These are phyloP conservation scores for Sclerotinia glacialis DNA, from an alignment of 2,329 filamentous ascomycete genomes.

Conservation along the genomic window DNA sequence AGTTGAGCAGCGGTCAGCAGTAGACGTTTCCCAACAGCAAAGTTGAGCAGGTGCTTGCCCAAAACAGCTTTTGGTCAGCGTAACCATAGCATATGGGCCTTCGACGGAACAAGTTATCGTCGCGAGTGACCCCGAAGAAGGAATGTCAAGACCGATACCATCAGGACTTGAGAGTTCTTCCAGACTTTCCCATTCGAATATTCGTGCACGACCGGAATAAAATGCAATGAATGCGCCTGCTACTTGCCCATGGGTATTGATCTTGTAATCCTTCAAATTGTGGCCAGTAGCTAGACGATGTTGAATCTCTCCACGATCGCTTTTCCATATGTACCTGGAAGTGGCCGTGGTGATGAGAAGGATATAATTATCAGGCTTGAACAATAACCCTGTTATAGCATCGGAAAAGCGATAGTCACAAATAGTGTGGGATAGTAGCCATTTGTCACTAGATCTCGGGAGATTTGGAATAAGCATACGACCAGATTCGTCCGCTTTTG, in stretches of 20 bases:
- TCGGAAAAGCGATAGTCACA: neutral
- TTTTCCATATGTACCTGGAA: neutral
- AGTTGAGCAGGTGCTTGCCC: neutral
- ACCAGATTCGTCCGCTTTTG: neutral
- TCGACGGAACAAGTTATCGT: neutral
- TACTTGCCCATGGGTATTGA: neutral
- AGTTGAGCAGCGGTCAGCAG: neutral
- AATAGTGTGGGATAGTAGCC: neutral
- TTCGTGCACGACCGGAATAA: neutral
- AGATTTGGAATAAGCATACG: neutral
- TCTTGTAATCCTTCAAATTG: neutral
- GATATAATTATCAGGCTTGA: neutral
- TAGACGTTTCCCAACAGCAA: neutral
- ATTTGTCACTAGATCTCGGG: neutral
- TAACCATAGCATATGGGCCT: neutral
- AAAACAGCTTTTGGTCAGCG: neutral
- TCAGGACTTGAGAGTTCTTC: neutral
- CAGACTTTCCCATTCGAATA: neutral
- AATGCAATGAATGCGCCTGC: neutral
- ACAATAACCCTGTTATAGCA: neutral
- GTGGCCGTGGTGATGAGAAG: neutral
- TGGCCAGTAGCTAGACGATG: neutral
- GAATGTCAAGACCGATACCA: neutral
- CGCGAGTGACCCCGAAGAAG: neutral
- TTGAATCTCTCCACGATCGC: neutral